Conservation (phyloP, 2,329 filamentous ascomycete species). For the Zelopaecilomyces penicillatus region DNA sequence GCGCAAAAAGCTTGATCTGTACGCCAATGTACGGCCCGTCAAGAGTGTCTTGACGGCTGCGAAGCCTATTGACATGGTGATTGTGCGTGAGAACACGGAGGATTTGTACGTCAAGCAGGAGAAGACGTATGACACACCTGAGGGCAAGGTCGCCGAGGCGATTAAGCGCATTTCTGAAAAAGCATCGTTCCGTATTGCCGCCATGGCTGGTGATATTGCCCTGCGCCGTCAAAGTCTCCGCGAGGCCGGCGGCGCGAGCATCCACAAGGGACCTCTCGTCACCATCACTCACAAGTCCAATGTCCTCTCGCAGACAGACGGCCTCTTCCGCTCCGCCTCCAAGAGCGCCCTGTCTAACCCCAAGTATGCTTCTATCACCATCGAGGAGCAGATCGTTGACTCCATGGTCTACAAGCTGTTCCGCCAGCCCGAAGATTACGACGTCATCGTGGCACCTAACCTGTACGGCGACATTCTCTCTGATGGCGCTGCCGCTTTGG, state of each 20-base stretch:
- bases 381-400: constrained; percentile 98
- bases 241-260: constrained; percentile 43
- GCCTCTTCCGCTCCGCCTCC: constrained; percentile 79
- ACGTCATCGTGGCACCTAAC: constrained; percentile 92
- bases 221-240: constrained; percentile 76
- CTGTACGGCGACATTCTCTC: constrained; percentile 95
- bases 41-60: constrained; percentile 64
- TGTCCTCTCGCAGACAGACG: constrained; percentile 92
- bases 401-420: constrained; percentile 99
- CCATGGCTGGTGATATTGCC: constrained; percentile 92
- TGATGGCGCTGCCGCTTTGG: constrained; percentile 88
- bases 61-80: constrained; percentile 86
- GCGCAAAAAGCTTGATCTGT: constrained; percentile 88
- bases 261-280: constrained; percentile 65
- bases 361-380: constrained; percentile 93
- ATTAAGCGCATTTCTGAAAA: constrained; percentile 93
- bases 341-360: constrained; percentile 74
- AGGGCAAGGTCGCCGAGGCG: constrained; percentile 86
- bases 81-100: constrained; percentile 97
- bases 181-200: constrained; percentile 76
- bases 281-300: constrained; percentile 99
- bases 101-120: constrained; percentile 98
- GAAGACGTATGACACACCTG: constrained; percentile 64
- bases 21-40: constrained; percentile 94
- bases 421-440: constrained; percentile 89